These are phyloP conservation scores for Moesziomyces globuligerus DNA, from an alignment of 1,284 basidiomycete genomes.

Conservation along the genomic window DNA sequence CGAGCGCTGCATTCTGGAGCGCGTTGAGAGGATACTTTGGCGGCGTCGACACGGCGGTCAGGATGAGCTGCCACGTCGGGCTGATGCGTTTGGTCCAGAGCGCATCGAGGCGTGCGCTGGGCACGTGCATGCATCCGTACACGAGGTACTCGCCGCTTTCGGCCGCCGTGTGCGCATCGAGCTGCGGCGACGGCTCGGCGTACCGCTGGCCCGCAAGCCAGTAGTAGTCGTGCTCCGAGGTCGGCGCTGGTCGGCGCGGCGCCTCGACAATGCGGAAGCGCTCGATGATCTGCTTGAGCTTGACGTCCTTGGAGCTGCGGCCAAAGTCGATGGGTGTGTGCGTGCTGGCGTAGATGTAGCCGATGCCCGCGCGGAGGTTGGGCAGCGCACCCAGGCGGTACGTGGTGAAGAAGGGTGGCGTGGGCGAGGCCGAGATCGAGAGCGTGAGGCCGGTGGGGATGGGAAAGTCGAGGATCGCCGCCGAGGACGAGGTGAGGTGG, in stretches of 20 bases:
- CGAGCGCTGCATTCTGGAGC: constrained; percentile 12
- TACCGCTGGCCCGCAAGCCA: constrained; percentile 24
- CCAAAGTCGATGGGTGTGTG: constrained; percentile 69
- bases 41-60: constrained; percentile 63
- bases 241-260: constrained; percentile 78
- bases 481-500: constrained; percentile 85
- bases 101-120: constrained; percentile 86
- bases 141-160: constrained; percentile 79
- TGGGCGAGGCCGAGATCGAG: constrained; percentile 86
- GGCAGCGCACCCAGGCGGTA: constrained; percentile 92
- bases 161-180: neutral
- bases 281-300: constrained; percentile 80
- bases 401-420: constrained; percentile 82
- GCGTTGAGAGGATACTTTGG: constrained; percentile 53
- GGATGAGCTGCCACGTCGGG: constrained; percentile 68
- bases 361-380: constrained; percentile 87
- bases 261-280: constrained; percentile 81
- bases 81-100: constrained; percentile 82
- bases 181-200: neutral
- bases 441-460: constrained; percentile 82
- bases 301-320: constrained; percentile 70
- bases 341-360: constrained; percentile 81
- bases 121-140: constrained; percentile 91
- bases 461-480: constrained; percentile 79
- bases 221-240: constrained; percentile 70